Percentiles rank a stretch among this genome's conserved stretches.
phyloP scores from a whole-genome alignment of 2,329 filamentous ascomycete genomes.

The Epichloe coenophiala region DNA sequence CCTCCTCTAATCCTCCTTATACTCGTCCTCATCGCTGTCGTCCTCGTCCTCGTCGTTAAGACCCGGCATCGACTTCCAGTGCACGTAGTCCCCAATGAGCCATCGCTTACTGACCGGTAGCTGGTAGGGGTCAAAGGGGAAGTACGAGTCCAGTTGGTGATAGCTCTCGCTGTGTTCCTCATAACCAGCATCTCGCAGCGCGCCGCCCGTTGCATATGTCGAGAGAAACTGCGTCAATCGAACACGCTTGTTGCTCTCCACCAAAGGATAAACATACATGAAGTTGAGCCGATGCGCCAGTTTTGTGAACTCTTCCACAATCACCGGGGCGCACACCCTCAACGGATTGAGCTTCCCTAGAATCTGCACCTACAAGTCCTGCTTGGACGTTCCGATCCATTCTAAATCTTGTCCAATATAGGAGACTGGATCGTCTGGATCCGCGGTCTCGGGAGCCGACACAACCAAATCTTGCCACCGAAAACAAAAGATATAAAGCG shows the following conservation, averaged over 20 bases:
- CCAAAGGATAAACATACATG: conserved; percentile 74
- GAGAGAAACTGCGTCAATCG: conserved; percentile 59
- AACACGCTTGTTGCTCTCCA: conserved; percentile 87
- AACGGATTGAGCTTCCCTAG: conserved; percentile 90
- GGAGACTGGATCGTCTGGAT: conserved; percentile 46
- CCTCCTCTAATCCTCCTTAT: conserved; percentile 33
- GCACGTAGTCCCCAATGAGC: conserved; percentile 73
- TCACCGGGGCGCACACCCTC: conserved; percentile 82
- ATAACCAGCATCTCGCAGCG: conserved; percentile 34
- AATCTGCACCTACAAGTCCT: conserved; percentile 63
- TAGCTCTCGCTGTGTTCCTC: conserved; percentile 55
- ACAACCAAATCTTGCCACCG: conserved; percentile 82
- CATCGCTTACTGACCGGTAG: conserved; percentile 76
- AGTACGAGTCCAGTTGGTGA: conserved; percentile 84
- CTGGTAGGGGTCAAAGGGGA: conserved; percentile 94
- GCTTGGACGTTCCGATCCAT: conserved; percentile 64
- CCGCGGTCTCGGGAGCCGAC: conserved; percentile 44
- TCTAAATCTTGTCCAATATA: conserved; percentile 58
- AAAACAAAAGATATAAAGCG: conserved; percentile 95
- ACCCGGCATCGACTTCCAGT: conserved; percentile 64
- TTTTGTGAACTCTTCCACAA: conserved; percentile 83
- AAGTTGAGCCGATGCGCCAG: conserved; percentile 76
- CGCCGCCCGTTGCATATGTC: conserved; percentile 40
- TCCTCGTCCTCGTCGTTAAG: conserved; percentile 46
- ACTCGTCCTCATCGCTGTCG: conserved; percentile 37